A percentile compares a stretch with the other conserved stretches of the same genome.
Evolutionary conservation across 169 alveolate genomes (phyloP).

Genomic region (Plasmodium relictum): DNA sequence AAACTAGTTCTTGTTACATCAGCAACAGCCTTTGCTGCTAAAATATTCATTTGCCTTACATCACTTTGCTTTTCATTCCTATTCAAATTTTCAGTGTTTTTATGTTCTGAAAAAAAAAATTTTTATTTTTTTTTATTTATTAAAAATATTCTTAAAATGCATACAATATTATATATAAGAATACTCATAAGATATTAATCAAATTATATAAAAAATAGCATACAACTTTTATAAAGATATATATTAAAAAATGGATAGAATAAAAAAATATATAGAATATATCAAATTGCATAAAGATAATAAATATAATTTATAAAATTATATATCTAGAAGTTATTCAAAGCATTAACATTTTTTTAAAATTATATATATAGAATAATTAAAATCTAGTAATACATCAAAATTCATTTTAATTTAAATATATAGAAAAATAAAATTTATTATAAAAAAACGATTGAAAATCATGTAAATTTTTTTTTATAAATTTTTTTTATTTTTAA

Average conservation of each 20-base stretch:
- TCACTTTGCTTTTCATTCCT: slow-evolving; percentile 87
- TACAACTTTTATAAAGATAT: too few species aligned
- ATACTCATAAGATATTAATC: too few species aligned
- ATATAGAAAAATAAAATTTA: neutral
- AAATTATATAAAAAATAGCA: too few species aligned
- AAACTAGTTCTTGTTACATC: slow-evolving; percentile 98
- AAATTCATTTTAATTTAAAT: neutral
- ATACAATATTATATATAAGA: too few species aligned
- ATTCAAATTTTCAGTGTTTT: slow-evolving; percentile 77
- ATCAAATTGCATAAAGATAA: too few species aligned
- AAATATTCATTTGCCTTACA: slow-evolving; percentile 88
- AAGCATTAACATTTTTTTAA: too few species aligned
- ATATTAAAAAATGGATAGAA: too few species aligned
- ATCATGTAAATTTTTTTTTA: slow-evolving; percentile 1
- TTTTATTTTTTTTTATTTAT: neutral
- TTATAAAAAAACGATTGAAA: neutral
- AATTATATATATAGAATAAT: neutral
- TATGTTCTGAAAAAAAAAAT: slow-evolving; percentile 72
- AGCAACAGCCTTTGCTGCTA: slow-evolving; percentile 96
- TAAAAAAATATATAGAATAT: too few species aligned
- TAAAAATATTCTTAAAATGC: too few species aligned
- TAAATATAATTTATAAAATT: too few species aligned
- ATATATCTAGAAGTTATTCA: too few species aligned
- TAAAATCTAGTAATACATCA: neutral
- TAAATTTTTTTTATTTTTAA: slow-evolving; percentile 1